Conservation (phyloP, 176 grass and related monocot genomes). For the Cenchrus fungigraminus region DNA sequence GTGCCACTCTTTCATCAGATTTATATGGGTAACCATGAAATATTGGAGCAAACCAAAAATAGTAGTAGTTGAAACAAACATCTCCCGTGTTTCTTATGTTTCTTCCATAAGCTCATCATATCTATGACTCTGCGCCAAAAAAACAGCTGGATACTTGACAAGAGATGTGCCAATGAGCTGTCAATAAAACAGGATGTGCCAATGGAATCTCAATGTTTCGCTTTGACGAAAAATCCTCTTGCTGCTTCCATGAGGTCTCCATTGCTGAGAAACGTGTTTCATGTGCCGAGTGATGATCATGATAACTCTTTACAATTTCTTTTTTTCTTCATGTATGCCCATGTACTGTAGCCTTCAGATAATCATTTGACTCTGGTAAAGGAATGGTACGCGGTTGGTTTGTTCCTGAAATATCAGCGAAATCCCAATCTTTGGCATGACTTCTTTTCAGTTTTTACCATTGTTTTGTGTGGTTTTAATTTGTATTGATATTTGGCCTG, state of each 20-base stretch:
- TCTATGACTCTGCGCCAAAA: background rate
- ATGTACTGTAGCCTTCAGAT: background rate
- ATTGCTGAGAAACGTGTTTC: background rate
- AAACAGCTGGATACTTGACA: slow-evolving; percentile 88
- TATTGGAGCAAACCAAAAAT: no score
- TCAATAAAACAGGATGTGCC: slow-evolving; percentile 19
- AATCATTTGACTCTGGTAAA: background rate
- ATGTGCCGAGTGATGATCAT: slow-evolving; percentile 4
- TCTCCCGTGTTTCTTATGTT: no score
- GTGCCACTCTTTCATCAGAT: no score
- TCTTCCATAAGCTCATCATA: no score
- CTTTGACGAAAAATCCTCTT: background rate
- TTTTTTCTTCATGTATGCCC: background rate
- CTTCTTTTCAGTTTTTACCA: no score
- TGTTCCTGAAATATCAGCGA: background rate
- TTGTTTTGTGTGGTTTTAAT: no score
- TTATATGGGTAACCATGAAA: no score
- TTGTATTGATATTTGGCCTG: no score
- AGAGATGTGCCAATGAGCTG: slow-evolving; percentile 65
- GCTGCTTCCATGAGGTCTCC: background rate
- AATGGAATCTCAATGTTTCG: slow-evolving; percentile 13
- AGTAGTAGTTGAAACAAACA: no score
- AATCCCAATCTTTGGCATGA: background rate
- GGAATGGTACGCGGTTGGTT: background rate
- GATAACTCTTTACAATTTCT: background rate